phyloP scores from a whole-genome alignment of 257 asterid genomes.

The Eucommia ulmoides region DNA sequence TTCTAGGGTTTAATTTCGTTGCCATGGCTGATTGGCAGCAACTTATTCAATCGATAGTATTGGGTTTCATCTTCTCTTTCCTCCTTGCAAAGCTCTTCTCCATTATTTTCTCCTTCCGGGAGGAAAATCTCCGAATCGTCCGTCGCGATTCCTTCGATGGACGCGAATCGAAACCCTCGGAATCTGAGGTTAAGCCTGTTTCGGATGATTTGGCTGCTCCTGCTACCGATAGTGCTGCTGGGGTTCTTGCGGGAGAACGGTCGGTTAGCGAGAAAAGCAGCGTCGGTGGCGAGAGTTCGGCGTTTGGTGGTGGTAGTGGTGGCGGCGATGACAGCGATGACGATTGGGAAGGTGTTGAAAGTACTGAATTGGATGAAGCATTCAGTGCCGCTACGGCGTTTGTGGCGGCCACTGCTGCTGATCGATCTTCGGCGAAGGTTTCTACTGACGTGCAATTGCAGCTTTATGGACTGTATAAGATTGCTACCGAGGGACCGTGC shows the following conservation, averaged over 20 bases:
- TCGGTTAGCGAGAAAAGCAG: background rate
- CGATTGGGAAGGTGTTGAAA: conserved; percentile 99
- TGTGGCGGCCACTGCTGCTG: conserved; percentile 90
- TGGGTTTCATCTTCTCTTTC: conserved; percentile 75
- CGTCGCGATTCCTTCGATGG: conserved; percentile 30
- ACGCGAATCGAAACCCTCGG: background rate
- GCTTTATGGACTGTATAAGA: conserved; percentile 84
- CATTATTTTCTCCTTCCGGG: conserved; percentile 79
- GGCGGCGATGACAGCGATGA: conserved; percentile 39
- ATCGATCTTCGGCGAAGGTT: conserved; percentile 48
- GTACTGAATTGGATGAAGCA: conserved; percentile 86
- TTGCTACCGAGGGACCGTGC: conserved; percentile 92
- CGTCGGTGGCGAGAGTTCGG: background rate
- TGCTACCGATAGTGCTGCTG: too few species aligned
- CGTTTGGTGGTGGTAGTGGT: conserved; percentile 9
- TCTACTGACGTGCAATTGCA: conserved; percentile 82
- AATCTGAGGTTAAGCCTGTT: background rate
- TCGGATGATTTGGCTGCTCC: background rate
- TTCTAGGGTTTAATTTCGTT: too few species aligned
- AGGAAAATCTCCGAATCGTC: conserved; percentile 70
- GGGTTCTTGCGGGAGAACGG: background rate
- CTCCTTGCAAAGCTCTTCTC: conserved; percentile 87
- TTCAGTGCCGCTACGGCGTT: conserved; percentile 97
- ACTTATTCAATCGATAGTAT: conserved; percentile 43
- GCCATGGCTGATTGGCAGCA: conserved; percentile 70